phyloP scores from a whole-genome alignment of 2,329 filamentous ascomycete species.

The Pestalotiopsis sp. region DNA sequence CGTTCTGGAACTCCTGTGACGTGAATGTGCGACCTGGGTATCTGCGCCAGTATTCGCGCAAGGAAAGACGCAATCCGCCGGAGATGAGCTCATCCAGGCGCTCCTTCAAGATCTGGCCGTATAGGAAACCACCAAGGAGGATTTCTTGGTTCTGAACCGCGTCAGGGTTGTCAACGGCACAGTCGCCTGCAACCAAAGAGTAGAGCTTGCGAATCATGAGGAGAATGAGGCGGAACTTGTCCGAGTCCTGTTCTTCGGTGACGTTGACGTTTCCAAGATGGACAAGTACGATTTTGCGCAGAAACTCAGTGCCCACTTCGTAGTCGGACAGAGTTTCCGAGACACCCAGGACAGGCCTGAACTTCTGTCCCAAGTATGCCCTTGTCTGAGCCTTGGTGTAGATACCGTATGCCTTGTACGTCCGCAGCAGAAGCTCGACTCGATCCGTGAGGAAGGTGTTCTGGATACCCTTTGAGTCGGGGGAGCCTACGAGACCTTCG shows the following conservation, averaged over 20 bases:
- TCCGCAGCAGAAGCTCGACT: slow-evolving; percentile 86
- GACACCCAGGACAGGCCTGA: slow-evolving; percentile 83
- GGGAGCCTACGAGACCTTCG: slow-evolving; percentile 82
- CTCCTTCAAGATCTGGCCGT: slow-evolving; percentile 95
- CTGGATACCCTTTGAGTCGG: slow-evolving; percentile 74
- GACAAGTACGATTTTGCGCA: slow-evolving; percentile 86
- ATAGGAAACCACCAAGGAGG: slow-evolving; percentile 88
- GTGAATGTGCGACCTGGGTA: slow-evolving; percentile 71
- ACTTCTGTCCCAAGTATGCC: slow-evolving; percentile 87
- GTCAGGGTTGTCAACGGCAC: slow-evolving; percentile 92
- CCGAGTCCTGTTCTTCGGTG: slow-evolving; percentile 78
- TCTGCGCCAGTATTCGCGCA: slow-evolving; percentile 61
- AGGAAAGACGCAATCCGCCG: slow-evolving; percentile 49
- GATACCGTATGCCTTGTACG: slow-evolving; percentile 88
- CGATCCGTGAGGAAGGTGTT: slow-evolving; percentile 96
- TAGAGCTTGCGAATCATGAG: slow-evolving; percentile 98
- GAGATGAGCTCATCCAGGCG: slow-evolving; percentile 85
- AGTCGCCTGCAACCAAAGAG: slow-evolving; percentile 88
- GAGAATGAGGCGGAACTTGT: slow-evolving; percentile 92
- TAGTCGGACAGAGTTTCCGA: slow-evolving; percentile 84
- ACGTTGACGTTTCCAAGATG: slow-evolving; percentile 88
- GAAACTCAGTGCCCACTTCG: slow-evolving; percentile 87
- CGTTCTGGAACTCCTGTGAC: slow-evolving; percentile 75
- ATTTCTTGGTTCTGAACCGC: slow-evolving; percentile 96
- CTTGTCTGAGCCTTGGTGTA: slow-evolving; percentile 82